Evolutionary conservation across 2,329 filamentous ascomycete genomes (phyloP).

Genomic region (Fusarium dimerum): DNA sequence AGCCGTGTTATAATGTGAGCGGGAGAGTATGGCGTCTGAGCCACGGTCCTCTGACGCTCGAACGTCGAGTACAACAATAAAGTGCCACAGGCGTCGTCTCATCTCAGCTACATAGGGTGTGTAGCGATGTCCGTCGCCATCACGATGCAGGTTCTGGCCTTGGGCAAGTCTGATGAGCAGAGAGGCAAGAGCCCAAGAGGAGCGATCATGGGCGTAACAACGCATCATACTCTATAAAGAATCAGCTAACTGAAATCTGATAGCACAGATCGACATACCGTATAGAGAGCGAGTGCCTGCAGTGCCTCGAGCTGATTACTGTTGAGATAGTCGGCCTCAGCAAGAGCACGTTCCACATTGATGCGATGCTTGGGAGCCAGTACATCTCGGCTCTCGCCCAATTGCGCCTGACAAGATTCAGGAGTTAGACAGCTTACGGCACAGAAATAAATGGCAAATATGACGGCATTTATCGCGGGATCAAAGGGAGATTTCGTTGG

Average conservation of each 20-base stretch:
- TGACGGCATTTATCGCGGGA: conserved; percentile 36
- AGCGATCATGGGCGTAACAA: conserved; percentile 37
- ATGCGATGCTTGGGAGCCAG: conserved; percentile 35
- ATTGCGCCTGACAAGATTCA: conserved; percentile 30
- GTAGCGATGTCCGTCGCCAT: conserved; percentile 38
- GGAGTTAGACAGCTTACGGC: conserved; percentile 38
- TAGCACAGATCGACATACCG: conserved; percentile 18
- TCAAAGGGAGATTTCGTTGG: conserved; percentile 15
- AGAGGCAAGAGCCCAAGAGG: conserved; percentile 44
- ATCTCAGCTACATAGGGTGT: conserved; percentile 59
- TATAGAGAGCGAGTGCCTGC: conserved; percentile 45
- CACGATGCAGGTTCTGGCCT: conserved; percentile 43
- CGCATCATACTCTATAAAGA: conserved; percentile 36
- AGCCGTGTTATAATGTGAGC: conserved; percentile 46
- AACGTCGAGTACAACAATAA: conserved; percentile 62
- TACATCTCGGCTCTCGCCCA: conserved; percentile 38
- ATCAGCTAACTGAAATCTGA: background rate
- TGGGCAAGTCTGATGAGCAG: conserved; percentile 47
- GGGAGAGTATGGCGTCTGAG: conserved; percentile 43
- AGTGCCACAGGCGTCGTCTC: conserved; percentile 62
- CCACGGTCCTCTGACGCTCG: conserved; percentile 57
- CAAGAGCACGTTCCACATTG: conserved; percentile 40
- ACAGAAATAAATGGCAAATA: conserved; percentile 47
- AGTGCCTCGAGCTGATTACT: conserved; percentile 40
- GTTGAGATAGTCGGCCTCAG: conserved; percentile 45